Base-by-base conservation (phyloP, 305 asterid genomes). In the Fraxinus sp. region DNA sequence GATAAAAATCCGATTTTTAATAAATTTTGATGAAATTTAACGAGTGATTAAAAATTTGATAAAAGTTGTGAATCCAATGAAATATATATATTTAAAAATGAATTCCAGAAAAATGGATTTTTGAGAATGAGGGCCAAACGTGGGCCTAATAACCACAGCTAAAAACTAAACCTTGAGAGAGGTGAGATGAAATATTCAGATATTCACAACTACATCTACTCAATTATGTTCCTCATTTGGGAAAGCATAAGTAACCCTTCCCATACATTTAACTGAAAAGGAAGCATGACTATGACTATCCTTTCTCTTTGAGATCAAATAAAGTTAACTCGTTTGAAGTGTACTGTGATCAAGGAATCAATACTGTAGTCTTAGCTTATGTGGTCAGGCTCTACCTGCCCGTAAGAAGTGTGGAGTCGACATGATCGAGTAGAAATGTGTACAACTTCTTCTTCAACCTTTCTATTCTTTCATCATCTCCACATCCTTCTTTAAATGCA, bases 381-480 rank as follows among this genome's bases (percentile, higher is more conserved):
- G 71, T 41, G 74, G 77, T 57, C 76, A 30, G 13, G 41, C 16
- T 33, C 86, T 74, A 87, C 77, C 85, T 89, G 84, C 91, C 87
- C 52, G 86, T 79, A 74, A 79, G 87, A 81, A 89, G 81, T 5
- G 95, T 86, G 77, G 91, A 88, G 79, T 92, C 92, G n/a, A 95
- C 92, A 80, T 90, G 90, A 66, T 94, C 91, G 0, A 95, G 93
- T 70, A 95, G 83, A 86, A 93, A 95, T 4, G 86, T 82, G 30
- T 92, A 95, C 1, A 95, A 46, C 90, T 89, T 92, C 80, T 89
- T 90, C 70, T 82, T 93, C 88, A 95, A 81, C 76, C 81, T 88
- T 74, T 87, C 91, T 14, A 93, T 84, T 78, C 92, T 91, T 88
- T 92, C 93, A 57, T 89, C 92, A 2, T 32, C 88, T 44, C 75